These are phyloP conservation scores for Xylariaceae sp. DNA, from an alignment of 2,329 filamentous ascomycete species.

Conservation along the genomic window DNA sequence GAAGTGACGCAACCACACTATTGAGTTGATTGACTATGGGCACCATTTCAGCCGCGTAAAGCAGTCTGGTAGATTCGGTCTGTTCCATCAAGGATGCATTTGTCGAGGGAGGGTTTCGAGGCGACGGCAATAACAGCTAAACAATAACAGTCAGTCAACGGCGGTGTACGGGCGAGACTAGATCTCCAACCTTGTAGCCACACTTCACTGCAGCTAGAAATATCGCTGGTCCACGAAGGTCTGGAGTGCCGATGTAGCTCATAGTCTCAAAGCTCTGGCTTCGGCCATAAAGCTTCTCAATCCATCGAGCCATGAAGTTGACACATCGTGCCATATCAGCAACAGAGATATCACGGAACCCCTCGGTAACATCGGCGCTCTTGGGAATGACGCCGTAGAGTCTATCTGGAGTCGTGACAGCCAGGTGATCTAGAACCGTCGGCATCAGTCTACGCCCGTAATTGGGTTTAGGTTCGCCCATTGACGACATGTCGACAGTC, in stretches of 20 bases:
- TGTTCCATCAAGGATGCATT: conserved; percentile 19
- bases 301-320: conserved; percentile 28
- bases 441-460: conserved; percentile 20
- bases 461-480: too few relatives aligned
- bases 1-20: not conserved
- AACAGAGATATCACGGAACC: conserved; percentile 20
- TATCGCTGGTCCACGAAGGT: conserved; percentile 31
- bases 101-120: conserved; percentile 16
- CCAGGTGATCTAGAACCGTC: conserved; percentile 15
- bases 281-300: conserved; percentile 23
- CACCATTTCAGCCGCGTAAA: conserved; percentile 15
- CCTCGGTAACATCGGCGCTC: conserved; percentile 14
- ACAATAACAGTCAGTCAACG: too few relatives aligned
- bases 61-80: conserved; percentile 15
- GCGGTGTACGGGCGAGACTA: not conserved
- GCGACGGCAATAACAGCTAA: conserved; percentile 22
- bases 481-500: too few relatives aligned
- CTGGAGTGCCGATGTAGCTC: conserved; percentile 24
- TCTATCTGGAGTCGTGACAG: conserved; percentile 7
- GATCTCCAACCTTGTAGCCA: conserved; percentile 30
- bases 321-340: conserved; percentile 20
- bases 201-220: conserved; percentile 35
- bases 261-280: conserved; percentile 26
- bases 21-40: conserved; percentile 12
- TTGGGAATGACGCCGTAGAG: conserved; percentile 22